These are phyloP conservation scores for Cercophora newfieldiana DNA, from an alignment of 495 filamentous ascomycete species.

Conservation along the genomic window DNA sequence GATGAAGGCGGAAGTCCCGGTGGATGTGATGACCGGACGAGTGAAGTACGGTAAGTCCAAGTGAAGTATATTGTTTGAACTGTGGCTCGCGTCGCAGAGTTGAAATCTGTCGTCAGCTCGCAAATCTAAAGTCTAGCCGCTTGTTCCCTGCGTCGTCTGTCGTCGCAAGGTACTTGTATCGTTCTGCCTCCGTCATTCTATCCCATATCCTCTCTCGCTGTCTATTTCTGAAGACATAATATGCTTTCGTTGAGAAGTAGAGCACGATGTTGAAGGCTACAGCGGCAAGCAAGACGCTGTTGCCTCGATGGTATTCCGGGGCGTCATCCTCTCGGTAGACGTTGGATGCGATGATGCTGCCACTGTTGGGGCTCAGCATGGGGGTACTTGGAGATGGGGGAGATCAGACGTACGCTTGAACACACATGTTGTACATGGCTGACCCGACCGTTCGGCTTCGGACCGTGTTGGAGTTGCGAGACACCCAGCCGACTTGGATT, in stretches of 20 bases:
- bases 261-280: constrained; percentile 9
- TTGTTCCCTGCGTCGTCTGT: constrained; percentile 12
- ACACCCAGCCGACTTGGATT: constrained; percentile 42
- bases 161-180: constrained; percentile 7
- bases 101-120: not conserved
- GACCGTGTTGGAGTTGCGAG: constrained; percentile 56
- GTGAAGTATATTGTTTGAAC: too few species aligned
- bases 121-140: constrained; percentile 14
- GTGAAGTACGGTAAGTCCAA: too few species aligned
- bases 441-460: constrained; percentile 63
- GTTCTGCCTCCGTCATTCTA: constrained; percentile 6
- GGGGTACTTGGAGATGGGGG: not conserved
- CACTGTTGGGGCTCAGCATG: constrained; percentile 20
- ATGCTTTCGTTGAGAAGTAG: constrained; percentile 14
- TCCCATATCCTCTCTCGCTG: constrained; percentile 6
- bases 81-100: too few species aligned
- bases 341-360: constrained; percentile 54
- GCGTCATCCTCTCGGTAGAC: constrained; percentile 32
- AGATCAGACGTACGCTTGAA: constrained; percentile 37
- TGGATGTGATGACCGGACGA: too few species aligned
- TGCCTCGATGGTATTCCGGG: constrained; percentile 1
- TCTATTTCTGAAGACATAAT: not conserved
- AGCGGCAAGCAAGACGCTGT: constrained; percentile 4
- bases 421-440: constrained; percentile 61
- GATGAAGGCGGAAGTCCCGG: too few species aligned